Evolutionary conservation across 2,329 filamentous ascomycete species (phyloP), one percentile per base, ranked within the genome.

Genomic region (Nemania sp.): DNA sequence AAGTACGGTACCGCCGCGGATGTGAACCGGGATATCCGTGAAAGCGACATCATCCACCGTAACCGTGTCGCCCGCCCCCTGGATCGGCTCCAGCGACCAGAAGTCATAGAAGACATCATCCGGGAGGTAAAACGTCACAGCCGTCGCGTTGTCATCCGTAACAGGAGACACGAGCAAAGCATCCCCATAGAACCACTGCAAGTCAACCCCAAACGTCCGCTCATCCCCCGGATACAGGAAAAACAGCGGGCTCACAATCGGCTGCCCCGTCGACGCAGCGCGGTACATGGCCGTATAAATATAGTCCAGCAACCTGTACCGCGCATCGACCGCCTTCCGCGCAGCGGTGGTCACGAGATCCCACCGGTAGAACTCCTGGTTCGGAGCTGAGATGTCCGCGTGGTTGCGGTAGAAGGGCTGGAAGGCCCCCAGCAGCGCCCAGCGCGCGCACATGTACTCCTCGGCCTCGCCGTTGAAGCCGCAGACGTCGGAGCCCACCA

Each of bases 281-380:
- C 81, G 80, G 76, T 89, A 83, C 72, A 93, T 83, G 0, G 89
- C 88, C 0, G 92, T 94, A 82, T 95, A 94, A 67, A 93, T 84
- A 80, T 94, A 94, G 74, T 94, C 92, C n/a, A 95, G 83, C n/a
- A 94, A 83, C 35, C 87, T 85, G 81, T 94, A 94, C n/a, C 92
- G 87, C 55, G 89, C 89, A 32, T 86, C 86, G 73, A 94, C 93
- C 20, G 89, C 90, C 66, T 88, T 90, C 63, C 85, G 86, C 0
- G 91, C 91, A 0, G 90, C 89, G 8, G 85, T 80, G 0, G 90
- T 83, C 5, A 92, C 90, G 1, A 82, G 79, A 0, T 83, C 80
- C 89, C 90, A 94, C 53, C 83, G 86, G 79, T 94, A 95, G 61
- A 74, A 67, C 45, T 73, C 90, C 71, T 92, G 90, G 1, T 79